Base-by-base conservation (phyloP, 306 rosid genomes). In the Datisca glomerata region DNA sequence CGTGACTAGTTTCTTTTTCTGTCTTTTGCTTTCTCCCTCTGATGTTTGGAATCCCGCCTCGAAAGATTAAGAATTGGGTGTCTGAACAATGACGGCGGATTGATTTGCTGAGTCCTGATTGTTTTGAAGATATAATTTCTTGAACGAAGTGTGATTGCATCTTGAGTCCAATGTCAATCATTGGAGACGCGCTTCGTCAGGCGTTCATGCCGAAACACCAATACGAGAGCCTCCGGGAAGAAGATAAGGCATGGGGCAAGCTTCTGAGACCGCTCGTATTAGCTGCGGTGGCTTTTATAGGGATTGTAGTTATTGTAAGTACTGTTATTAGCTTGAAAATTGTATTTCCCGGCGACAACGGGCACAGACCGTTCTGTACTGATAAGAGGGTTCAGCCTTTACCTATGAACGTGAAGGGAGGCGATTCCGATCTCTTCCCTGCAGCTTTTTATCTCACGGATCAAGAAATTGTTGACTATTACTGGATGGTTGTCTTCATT, bases 141-240 rank as follows among this genome's bases (percentile, higher is more conserved):
- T 34, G 24, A 20, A 36, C 6, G 20, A 45, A n/a, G 39, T 33
- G 56, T 31, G 33, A n/a, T 10, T 10, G 15, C 18, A 19, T 21
- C 18, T 43, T 38, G 34, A 49, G 42, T 32, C 43, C 43, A n/a
- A 89, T 89, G 98, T 82, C 66, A 57, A 67, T 80, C 15, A 75
- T 89, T 44, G 76, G 93, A 56, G 92, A 75, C 68, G 98, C 98
- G 56, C 93, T 89, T 57, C 94, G 92, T 36, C 93, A 84, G 66
- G 95, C 81, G 16, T 89, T 89, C 65, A 89, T 84, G 96, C 95
- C 78, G 23, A 89, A 78, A 72, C 92, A 63, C 49, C 93, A 84
- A 75, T 89, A 84, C 57, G 76, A 72, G 74, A 63, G 65, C 51
- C 95, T 89, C 45, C 60, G 92, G 53, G 87, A 78, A 45, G 98